A percentile compares a stretch with the other conserved stretches of the same genome.
phyloP scores from a whole-genome alignment of 768 basidiomycete genomes.

The Trichaptum fuscoviolaceum region DNA sequence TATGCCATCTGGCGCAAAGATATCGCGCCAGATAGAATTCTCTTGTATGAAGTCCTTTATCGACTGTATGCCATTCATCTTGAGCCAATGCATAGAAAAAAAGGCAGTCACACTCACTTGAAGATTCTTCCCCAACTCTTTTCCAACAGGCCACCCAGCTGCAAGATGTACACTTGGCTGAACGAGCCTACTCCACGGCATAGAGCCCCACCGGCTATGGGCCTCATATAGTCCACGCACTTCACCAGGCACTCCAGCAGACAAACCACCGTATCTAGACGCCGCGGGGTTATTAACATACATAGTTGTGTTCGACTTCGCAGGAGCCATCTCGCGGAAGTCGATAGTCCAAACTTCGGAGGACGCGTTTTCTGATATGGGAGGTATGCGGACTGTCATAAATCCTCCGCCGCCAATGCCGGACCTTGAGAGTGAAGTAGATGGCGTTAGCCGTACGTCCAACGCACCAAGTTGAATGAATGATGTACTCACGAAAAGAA shows the following conservation, averaged over 20 bases:
- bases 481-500: conserved; percentile 72
- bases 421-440: conserved; percentile 38
- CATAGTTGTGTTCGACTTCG: conserved; percentile 70
- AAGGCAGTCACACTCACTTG: conserved; percentile 41
- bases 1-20: conserved; percentile 75
- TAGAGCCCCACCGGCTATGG: conserved; percentile 72
- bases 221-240: conserved; percentile 82
- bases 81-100: conserved; percentile 1
- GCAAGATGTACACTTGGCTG: conserved; percentile 73
- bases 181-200: conserved; percentile 77
- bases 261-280: conserved; percentile 69
- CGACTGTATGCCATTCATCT: conserved; percentile 25
- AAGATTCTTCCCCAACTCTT: conserved; percentile 70
- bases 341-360: conserved; percentile 74
- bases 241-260: conserved; percentile 91
- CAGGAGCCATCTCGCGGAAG: conserved; percentile 86
- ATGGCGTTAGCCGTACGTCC: background rate
- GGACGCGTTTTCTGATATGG: conserved; percentile 29
- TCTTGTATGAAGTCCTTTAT: conserved; percentile 53
- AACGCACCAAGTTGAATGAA: conserved; percentile 11
- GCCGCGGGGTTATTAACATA: conserved; percentile 49
- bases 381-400: conserved; percentile 76
- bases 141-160: conserved; percentile 71
- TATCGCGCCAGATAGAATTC: conserved; percentile 68
- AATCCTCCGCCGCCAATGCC: conserved; percentile 89